Evolutionary conservation across 2,329 filamentous ascomycete species (phyloP).

Genomic region (Aspergillus brunneoviolaceus): DNA sequence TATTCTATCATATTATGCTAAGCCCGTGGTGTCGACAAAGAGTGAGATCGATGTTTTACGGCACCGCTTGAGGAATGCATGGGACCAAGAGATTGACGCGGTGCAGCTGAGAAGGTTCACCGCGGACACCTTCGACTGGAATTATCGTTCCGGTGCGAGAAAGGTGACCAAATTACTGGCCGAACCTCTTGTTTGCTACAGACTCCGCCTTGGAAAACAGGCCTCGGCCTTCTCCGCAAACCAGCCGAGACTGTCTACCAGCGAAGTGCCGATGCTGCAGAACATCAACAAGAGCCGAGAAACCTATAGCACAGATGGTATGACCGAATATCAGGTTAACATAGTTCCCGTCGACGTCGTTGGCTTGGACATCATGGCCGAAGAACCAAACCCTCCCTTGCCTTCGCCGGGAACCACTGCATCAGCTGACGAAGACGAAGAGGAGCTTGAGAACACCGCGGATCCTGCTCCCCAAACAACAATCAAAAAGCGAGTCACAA

Average conservation of each 20-base stretch:
- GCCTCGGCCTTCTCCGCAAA: constrained; percentile 34
- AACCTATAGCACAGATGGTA: constrained; percentile 72
- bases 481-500: constrained; percentile 30
- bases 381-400: constrained; percentile 63
- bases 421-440: constrained; percentile 34
- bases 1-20: constrained; percentile 81
- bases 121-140: constrained; percentile 83
- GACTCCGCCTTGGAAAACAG: constrained; percentile 44
- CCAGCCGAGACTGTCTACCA: constrained; percentile 39
- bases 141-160: constrained; percentile 70
- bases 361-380: constrained; percentile 70
- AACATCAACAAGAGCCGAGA: constrained; percentile 66
- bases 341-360: constrained; percentile 76
- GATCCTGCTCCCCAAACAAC: constrained; percentile 24
- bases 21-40: constrained; percentile 73
- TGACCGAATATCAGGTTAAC: constrained; percentile 74
- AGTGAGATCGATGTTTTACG: constrained; percentile 57
- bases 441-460: constrained; percentile 29
- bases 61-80: constrained; percentile 51
- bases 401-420: constrained; percentile 31
- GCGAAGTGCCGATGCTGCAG: constrained; percentile 58
- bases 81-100: constrained; percentile 65
- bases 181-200: constrained; percentile 69
- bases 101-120: constrained; percentile 70
- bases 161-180: constrained; percentile 82